Conservation (phyloP, 2,329 filamentous ascomycete species). For the Penicillium freii region DNA sequence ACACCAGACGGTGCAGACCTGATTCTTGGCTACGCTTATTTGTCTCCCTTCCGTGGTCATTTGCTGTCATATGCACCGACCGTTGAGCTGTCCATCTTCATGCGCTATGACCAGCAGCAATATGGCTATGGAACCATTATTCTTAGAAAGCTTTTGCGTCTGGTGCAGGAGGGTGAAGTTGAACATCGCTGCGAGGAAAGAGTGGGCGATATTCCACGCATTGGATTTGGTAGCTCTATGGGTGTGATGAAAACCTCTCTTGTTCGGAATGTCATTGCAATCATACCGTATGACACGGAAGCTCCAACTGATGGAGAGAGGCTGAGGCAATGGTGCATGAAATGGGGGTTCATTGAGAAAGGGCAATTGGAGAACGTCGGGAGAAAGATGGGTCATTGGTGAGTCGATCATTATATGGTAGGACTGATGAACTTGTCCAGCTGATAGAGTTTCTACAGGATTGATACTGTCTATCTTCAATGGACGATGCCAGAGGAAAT, state of each 20-base stretch:
- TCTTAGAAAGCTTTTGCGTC: conserved; percentile 29
- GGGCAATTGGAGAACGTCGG: conserved; percentile 41
- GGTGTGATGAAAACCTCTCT: neutral
- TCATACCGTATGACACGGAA: conserved; percentile 41
- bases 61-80: conserved; percentile 41
- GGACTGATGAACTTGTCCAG: neutral
- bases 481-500: conserved; percentile 4
- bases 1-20: conserved; percentile 4
- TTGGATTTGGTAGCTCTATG: conserved; percentile 3
- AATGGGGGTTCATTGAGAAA: conserved; percentile 40
- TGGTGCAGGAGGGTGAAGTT: conserved; percentile 26
- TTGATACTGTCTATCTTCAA: conserved; percentile 20
- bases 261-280: conserved; percentile 37
- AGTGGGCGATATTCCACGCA: neutral
- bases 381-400: conserved; percentile 41
- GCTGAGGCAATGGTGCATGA: conserved; percentile 39
- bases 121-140: conserved; percentile 36
- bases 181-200: conserved; percentile 8
- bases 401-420: neutral
- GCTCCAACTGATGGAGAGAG: conserved; percentile 32
- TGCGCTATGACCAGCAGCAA: conserved; percentile 35
- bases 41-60: conserved; percentile 36
- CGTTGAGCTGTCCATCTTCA: conserved; percentile 42
- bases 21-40: conserved; percentile 38
- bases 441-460: conserved; percentile 6